Evolutionary conservation across 1,284 basidiomycete genomes (phyloP).

Genomic region (Cryptococcus sp.): DNA sequence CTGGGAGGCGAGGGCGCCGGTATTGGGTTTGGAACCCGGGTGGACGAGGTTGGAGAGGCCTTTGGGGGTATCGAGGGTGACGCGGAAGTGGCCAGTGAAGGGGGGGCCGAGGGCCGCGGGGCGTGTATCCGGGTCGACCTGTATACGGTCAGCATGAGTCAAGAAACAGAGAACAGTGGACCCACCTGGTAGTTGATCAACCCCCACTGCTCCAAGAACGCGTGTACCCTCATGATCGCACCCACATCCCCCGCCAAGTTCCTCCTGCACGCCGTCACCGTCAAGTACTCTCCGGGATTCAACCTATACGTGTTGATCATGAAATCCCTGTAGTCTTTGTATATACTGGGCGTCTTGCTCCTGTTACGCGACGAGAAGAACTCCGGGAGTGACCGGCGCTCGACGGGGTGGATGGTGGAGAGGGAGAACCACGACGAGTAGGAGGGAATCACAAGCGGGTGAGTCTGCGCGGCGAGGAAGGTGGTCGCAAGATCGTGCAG

Average conservation of each 20-base stretch:
- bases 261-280: slow-evolving; percentile 91
- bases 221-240: slow-evolving; percentile 97
- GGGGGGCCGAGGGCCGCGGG: slow-evolving; percentile 93
- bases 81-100: slow-evolving; percentile 97
- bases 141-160: slow-evolving; percentile 9
- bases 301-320: slow-evolving; percentile 99
- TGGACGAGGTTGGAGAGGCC: slow-evolving; percentile 87
- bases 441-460: slow-evolving; percentile 94
- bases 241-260: slow-evolving; percentile 98
- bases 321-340: slow-evolving; percentile 99
- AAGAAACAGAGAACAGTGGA: not conserved
- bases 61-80: slow-evolving; percentile 93
- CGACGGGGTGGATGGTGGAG: slow-evolving; percentile 83
- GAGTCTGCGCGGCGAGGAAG: slow-evolving; percentile 94
- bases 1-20: slow-evolving; percentile 52
- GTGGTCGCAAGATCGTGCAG: slow-evolving; percentile 50
- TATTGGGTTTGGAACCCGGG: slow-evolving; percentile 67
- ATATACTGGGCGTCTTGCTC: slow-evolving; percentile 93
- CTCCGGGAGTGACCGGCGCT: slow-evolving; percentile 88
- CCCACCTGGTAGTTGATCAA: slow-evolving; percentile 95
- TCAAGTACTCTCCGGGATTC: slow-evolving; percentile 92
- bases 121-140: slow-evolving; percentile 96
- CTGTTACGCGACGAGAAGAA: slow-evolving; percentile 97
- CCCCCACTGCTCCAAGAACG: slow-evolving; percentile 98
- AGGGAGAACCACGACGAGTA: slow-evolving; percentile 99